phyloP scores from a whole-genome alignment of 2,329 filamentous ascomycete species.

The Stenocarpella maydis region DNA sequence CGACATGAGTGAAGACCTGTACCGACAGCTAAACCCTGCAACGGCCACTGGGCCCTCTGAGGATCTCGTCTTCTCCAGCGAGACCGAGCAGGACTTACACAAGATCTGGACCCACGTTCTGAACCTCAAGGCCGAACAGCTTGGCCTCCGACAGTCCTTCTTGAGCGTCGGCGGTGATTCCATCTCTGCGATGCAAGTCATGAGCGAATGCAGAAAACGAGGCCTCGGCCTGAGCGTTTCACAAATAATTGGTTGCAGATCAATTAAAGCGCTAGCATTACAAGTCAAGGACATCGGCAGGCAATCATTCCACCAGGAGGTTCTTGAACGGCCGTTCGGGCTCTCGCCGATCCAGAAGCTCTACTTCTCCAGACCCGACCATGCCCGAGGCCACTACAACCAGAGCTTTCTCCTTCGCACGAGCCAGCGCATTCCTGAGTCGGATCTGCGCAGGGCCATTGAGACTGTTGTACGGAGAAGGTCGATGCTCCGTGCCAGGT shows the following conservation, averaged over 20 bases:
- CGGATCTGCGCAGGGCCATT: slow-evolving; percentile 37
- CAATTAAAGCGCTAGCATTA: slow-evolving; percentile 34
- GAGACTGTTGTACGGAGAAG: slow-evolving; percentile 42
- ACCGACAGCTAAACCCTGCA: slow-evolving; percentile 1
- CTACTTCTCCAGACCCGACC: slow-evolving; percentile 48
- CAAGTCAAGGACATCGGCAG: slow-evolving; percentile 6
- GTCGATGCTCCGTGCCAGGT: slow-evolving; percentile 47
- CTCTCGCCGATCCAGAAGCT: slow-evolving; percentile 55
- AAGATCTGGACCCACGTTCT: slow-evolving; percentile 2
- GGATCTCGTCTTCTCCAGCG: neutral
- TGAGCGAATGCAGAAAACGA: slow-evolving; percentile 49
- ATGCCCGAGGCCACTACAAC: slow-evolving; percentile 46
- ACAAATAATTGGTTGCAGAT: slow-evolving; percentile 49
- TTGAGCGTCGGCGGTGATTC: slow-evolving; percentile 59
- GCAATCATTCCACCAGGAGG: slow-evolving; percentile 31
- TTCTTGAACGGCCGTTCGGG: slow-evolving; percentile 44
- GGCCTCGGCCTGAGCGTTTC: slow-evolving; percentile 51
- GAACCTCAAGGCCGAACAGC: slow-evolving; percentile 36
- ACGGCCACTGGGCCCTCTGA: neutral
- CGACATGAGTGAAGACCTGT: slow-evolving; percentile 3
- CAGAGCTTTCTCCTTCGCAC: slow-evolving; percentile 52
- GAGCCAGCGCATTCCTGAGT: slow-evolving; percentile 33
- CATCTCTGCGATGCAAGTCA: slow-evolving; percentile 56
- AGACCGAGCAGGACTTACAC: neutral
- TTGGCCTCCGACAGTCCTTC: slow-evolving; percentile 56